phyloP scores from a whole-genome alignment of 345 rosid species.

The Eucalyptus sp. region DNA sequence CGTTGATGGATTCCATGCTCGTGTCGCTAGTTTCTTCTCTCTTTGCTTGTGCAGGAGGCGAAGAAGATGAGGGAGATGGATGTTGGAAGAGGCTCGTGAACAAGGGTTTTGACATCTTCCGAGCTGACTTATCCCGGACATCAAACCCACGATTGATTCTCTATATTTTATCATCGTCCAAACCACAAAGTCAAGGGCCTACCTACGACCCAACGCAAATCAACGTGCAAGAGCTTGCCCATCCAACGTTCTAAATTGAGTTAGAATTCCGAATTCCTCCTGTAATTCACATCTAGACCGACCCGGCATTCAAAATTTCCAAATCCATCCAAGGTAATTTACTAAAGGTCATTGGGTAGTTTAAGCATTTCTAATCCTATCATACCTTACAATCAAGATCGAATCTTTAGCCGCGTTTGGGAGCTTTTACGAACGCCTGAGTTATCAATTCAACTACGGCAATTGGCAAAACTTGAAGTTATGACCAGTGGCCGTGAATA shows the following conservation, averaged over 20 bases:
- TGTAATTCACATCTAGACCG: background rate
- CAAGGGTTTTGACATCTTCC: background rate
- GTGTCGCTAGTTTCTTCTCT: background rate
- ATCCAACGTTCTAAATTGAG: background rate
- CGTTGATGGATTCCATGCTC: constrained; percentile 49
- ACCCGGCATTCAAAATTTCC: background rate
- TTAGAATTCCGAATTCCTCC: background rate
- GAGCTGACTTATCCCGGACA: background rate
- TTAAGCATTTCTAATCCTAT: background rate
- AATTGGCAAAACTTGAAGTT: background rate
- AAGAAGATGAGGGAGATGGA: background rate
- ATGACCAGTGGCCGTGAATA: background rate
- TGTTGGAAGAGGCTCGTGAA: background rate
- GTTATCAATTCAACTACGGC: background rate
- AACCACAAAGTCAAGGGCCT: background rate
- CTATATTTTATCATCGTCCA: background rate
- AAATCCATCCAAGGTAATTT: background rate
- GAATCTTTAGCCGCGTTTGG: background rate
- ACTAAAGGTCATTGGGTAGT: background rate
- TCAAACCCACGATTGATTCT: background rate
- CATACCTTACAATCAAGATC: background rate
- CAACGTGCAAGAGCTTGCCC: background rate
- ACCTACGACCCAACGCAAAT: background rate
- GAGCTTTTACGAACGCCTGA: background rate
- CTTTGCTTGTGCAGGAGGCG: background rate